These are phyloP conservation scores for Phytopythium litorale DNA, from an alignment of 352 stramenopile genomes.

Conservation along the genomic window DNA sequence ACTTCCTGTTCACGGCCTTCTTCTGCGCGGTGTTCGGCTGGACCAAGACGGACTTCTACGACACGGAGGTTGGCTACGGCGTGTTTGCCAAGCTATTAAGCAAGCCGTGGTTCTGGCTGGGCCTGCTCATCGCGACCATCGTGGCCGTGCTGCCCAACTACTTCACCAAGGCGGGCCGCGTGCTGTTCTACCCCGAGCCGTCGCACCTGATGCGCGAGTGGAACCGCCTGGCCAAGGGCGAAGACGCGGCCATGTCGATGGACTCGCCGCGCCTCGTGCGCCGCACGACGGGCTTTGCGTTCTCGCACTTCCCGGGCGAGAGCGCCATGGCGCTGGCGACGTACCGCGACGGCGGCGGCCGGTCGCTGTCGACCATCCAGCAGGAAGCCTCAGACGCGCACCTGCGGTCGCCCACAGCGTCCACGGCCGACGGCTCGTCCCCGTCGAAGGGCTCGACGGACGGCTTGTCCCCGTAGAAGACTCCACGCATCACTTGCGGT, in stretches of 20 bases:
- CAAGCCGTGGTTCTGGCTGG: conserved; percentile 85
- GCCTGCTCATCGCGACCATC: conserved; percentile 55
- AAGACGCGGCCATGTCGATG: conserved; percentile 49
- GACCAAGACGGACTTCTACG: conserved; percentile 75
- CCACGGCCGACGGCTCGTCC: conserved; percentile 10
- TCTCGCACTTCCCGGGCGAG: conserved; percentile 76
- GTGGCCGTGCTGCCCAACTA: conserved; percentile 78
- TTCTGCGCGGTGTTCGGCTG: conserved; percentile 77
- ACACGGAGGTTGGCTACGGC: conserved; percentile 69
- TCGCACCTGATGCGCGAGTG: conserved; percentile 89
- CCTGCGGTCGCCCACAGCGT: conserved; percentile 7
- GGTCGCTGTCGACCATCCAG: conserved; percentile 9
- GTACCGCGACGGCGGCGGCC: conserved; percentile 20
- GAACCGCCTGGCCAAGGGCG: conserved; percentile 81
- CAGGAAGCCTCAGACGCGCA: background rate
- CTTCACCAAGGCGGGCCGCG: conserved; percentile 78
- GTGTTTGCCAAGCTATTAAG: conserved; percentile 55
- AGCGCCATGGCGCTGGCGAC: conserved; percentile 63
- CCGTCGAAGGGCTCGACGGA: conserved; percentile 10
- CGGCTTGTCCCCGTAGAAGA: conserved; percentile 3
- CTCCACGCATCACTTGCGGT: background rate
- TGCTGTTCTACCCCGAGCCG: conserved; percentile 87
- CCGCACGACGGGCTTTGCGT: conserved; percentile 85
- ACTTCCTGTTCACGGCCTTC: conserved; percentile 83
- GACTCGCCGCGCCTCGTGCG: conserved; percentile 76